A percentile compares a stretch with the other conserved stretches of the same genome.
Evolutionary conservation across 495 filamentous ascomycete genomes (phyloP).

Genomic region (Cenococcum geophilum): DNA sequence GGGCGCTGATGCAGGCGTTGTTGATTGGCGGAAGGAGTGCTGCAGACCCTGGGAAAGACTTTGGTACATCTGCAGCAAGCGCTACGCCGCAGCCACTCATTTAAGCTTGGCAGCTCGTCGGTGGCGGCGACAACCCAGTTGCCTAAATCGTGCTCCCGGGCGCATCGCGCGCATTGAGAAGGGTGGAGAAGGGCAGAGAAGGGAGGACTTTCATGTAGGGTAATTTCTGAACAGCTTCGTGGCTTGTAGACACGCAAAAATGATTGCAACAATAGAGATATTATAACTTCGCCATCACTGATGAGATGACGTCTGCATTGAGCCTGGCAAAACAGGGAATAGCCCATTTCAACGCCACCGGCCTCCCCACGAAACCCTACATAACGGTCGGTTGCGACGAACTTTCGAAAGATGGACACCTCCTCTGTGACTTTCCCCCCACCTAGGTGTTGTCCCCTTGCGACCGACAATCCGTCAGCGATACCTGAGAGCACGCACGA

Average conservation of each 20-base stretch:
- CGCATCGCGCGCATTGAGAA: not conserved
- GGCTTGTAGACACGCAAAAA: not conserved
- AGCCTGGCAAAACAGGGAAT: conserved; percentile 24
- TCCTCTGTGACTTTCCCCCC: conserved; percentile 20
- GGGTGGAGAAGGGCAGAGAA: not conserved
- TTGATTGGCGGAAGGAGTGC: conserved; percentile 23
- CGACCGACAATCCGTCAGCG: conserved; percentile 20
- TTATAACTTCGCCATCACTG: not conserved
- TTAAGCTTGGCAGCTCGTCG: conserved; percentile 4
- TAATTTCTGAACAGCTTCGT: not conserved
- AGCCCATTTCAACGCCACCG: not conserved
- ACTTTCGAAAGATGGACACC: conserved; percentile 18
- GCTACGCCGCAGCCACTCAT: conserved; percentile 25
- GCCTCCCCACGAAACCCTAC: conserved; percentile 19
- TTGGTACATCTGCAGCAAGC: conserved; percentile 1
- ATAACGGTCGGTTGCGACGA: conserved; percentile 20
- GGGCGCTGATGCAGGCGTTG: not conserved
- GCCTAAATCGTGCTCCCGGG: not conserved
- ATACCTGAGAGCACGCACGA: not conserved
- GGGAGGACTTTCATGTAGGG: not conserved
- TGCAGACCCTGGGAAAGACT: not conserved
- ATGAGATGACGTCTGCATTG: conserved; percentile 1
- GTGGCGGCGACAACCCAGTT: not conserved
- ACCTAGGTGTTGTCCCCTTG: conserved; percentile 29
- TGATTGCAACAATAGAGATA: not conserved